Conservation (phyloP, 495 filamentous ascomycete genomes). For the Sabuloglossum arenarium region DNA sequence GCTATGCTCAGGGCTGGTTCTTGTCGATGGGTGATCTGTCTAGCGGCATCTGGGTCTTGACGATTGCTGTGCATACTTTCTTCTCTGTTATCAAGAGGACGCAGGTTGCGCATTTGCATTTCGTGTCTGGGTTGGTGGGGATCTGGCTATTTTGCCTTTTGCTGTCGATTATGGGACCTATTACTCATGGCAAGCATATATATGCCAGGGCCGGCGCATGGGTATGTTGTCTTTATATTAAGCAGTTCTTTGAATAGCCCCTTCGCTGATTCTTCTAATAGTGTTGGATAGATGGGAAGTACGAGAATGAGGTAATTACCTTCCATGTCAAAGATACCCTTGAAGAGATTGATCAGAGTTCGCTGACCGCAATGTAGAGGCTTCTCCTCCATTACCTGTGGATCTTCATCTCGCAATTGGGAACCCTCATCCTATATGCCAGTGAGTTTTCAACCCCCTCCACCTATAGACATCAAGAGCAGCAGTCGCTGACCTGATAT, state of each 20-base stretch:
- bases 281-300: conserved; percentile 52
- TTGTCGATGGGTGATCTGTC: conserved; percentile 48
- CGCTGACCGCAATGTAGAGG: conserved; percentile 21
- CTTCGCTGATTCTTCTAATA: conserved; percentile 13
- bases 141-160: conserved; percentile 39
- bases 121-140: conserved; percentile 27
- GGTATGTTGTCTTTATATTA: conserved; percentile 21
- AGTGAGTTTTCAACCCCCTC: conserved; percentile 27
- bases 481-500: conserved; percentile 6
- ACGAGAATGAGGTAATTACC: conserved; percentile 16
- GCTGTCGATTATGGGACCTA: conserved; percentile 34
- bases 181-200: conserved; percentile 30
- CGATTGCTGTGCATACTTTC: conserved; percentile 51
- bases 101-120: conserved; percentile 29
- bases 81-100: conserved; percentile 36
- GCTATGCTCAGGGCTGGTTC: conserved; percentile 52
- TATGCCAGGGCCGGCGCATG: conserved; percentile 41
- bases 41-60: conserved; percentile 47
- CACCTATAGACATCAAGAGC: conserved; percentile 24
- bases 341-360: neutral
- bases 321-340: neutral
- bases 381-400: conserved; percentile 61
- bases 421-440: conserved; percentile 41
- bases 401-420: conserved; percentile 50
- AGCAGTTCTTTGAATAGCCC: conserved; percentile 4